Evolutionary conservation across 352 stramenopile species (phyloP).

Genomic region (Globisporangium abappressorium): DNA sequence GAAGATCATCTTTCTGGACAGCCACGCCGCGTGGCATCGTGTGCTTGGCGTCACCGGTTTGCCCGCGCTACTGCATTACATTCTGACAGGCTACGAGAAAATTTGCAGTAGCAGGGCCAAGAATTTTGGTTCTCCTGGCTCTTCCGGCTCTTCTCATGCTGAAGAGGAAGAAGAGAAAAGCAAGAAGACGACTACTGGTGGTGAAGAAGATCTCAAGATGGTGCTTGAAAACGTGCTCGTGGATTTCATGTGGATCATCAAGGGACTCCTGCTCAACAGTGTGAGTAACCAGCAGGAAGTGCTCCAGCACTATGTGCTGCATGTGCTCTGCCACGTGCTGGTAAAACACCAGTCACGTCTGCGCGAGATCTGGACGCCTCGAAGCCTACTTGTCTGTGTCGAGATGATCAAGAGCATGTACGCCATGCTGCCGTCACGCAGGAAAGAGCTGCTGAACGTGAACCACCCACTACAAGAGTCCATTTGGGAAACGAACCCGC

Average conservation of each 20-base stretch:
- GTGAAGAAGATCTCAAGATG: conserved; percentile 11
- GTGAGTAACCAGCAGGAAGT: conserved; percentile 52
- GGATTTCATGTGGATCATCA: conserved; percentile 66
- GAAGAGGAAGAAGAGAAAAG: background rate
- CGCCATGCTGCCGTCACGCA: conserved; percentile 37
- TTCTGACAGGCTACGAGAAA: conserved; percentile 50
- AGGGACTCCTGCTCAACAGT: conserved; percentile 56
- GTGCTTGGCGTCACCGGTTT: conserved; percentile 53
- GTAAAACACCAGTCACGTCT: conserved; percentile 38
- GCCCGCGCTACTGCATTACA: conserved; percentile 57
- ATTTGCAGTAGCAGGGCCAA: conserved; percentile 10
- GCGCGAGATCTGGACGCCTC: conserved; percentile 51
- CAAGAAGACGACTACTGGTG: background rate
- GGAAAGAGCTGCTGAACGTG: conserved; percentile 22
- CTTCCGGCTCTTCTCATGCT: background rate
- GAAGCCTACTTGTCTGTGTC: conserved; percentile 64
- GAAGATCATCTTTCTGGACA: conserved; percentile 43
- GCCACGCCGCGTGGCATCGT: conserved; percentile 47
- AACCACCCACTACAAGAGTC: conserved; percentile 65
- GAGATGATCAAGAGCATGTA: conserved; percentile 61
- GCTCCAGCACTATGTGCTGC: conserved; percentile 60
- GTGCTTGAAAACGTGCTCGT: conserved; percentile 51
- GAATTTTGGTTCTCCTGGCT: background rate
- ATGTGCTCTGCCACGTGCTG: conserved; percentile 64
- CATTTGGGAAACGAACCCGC: conserved; percentile 68